Percentiles rank a stretch among this genome's conserved stretches.
Evolutionary conservation across 2,329 filamentous ascomycete species (phyloP).

Genomic region (Trematosphaeria pertusa): DNA sequence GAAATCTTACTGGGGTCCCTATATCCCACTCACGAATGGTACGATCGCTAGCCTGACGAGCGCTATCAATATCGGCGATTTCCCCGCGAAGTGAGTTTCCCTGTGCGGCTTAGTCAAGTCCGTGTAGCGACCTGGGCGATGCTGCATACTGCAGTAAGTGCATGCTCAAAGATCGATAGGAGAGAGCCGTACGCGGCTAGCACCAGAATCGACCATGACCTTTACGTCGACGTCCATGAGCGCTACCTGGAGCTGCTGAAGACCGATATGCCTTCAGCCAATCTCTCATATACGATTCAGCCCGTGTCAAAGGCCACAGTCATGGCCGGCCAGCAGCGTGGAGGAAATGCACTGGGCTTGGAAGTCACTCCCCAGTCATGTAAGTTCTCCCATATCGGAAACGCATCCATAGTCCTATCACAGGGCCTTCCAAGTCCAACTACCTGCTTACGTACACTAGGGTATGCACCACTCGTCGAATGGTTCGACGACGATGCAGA

Average conservation of each 20-base stretch:
- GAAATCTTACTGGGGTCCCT: conserved; percentile 1
- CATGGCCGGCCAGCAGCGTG: conserved; percentile 1
- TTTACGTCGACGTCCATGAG: conserved; percentile 11
- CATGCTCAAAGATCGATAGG: too few relatives aligned
- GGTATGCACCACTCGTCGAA: conserved; percentile 12
- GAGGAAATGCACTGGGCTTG: conserved; percentile 14
- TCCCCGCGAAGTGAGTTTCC: conserved; percentile 9
- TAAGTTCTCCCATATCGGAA: too few relatives aligned
- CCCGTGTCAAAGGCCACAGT: conserved; percentile 6
- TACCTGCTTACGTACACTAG: conserved; percentile 2
- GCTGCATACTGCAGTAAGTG: too few relatives aligned
- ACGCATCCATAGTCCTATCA: too few relatives aligned
- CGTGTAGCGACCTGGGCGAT: too few relatives aligned
- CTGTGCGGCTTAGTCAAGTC: too few relatives aligned
- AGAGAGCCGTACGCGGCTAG: conserved; percentile 9
- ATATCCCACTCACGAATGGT: conserved; percentile 10
- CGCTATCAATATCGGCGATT: conserved; percentile 11
- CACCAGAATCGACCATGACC: conserved; percentile 6
- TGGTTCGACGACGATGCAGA: conserved; percentile 10
- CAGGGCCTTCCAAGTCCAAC: neutral
- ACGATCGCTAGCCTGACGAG: conserved; percentile 8
- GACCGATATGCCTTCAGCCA: conserved; percentile 9
- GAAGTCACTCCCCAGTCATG: conserved; percentile 10
- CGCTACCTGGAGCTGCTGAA: conserved; percentile 9
- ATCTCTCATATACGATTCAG: conserved; percentile 14